Evolutionary conservation across 1,284 basidiomycete species (phyloP), one percentile per base, ranked within the genome.

Genomic region (Phlebopus sp.): DNA sequence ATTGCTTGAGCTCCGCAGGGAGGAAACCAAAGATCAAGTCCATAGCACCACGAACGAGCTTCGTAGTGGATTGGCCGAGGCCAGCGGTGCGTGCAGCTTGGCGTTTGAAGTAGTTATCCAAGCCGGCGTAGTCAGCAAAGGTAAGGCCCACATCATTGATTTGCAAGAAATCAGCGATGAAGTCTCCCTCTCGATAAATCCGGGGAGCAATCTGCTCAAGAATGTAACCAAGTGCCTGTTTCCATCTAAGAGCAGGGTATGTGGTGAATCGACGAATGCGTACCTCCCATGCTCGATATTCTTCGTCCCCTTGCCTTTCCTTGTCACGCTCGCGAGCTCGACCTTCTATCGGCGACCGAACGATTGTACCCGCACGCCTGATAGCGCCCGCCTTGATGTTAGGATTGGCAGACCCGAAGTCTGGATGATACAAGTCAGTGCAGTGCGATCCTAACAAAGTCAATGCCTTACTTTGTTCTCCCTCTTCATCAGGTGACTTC

Each of bases 11-110:
- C 63, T 97, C 93, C 1, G 76, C 74, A 4, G 88, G 85, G 15
- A 99, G 70, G 70, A 96, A 98, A 7, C 93, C 92, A 67, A 98
- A 99, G 50, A 98, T 93, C 41, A 97, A 72, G 56, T 98, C 95
- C 85, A 98, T 84, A 15, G 92, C 92, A 5, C 84, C 84, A 19
- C 90, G 81, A 21, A 93, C 79, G 9, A 97, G 79, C 69, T 94
- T 94, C 49, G 78, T 64, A 17, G 92, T 92, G 14, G 81, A 70
- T 42, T 78, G 75, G 50, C 81, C 83, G 38, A 91, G 72, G 1
- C 82, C 84, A 13, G 78, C 76, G 39, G 79, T 75, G n/a, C 87
- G 76, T 8, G 87, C 78, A 2, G 96, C 96, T 59, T 97, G 90
- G 32, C 95, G 77, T 19, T 91, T 78, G 74, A 97, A 98, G 69